These are phyloP conservation scores for Sphagnum tenellum DNA, from an alignment of 225 moss, liverwort and hornwort species.

Conservation along the genomic window DNA sequence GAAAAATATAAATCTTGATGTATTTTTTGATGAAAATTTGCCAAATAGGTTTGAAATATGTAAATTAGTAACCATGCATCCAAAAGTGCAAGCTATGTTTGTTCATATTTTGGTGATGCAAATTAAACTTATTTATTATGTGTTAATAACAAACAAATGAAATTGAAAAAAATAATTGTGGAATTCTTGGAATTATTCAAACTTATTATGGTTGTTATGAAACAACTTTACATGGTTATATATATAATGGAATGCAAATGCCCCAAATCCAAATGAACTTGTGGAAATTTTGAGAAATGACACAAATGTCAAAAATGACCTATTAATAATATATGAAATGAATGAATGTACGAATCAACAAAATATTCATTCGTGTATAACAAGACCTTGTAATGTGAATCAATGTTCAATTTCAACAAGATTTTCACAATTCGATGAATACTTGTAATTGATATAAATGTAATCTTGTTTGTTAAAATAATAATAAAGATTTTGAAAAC, in stretches of 20 bases:
- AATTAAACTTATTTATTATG: too few species aligned
- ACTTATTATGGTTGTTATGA: slow-evolving; percentile 2
- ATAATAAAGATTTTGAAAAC: slow-evolving; percentile 2
- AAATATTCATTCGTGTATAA: slow-evolving; percentile 1
- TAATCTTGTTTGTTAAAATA: neutral
- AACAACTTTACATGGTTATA: neutral
- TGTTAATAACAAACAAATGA: too few species aligned
- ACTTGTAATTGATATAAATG: neutral
- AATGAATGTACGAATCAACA: neutral
- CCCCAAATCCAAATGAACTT: slow-evolving; percentile 1
- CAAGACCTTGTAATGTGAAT: neutral
- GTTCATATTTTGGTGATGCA: too few species aligned
- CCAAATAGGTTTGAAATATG: too few species aligned
- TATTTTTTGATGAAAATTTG: too few species aligned
- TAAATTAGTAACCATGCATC: too few species aligned
- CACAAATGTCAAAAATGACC: neutral
- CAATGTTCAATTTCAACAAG: neutral
- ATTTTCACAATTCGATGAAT: neutral
- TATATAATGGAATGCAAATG: slow-evolving; percentile 3
- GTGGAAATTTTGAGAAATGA: neutral
- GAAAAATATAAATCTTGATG: too few species aligned
- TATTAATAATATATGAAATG: neutral
- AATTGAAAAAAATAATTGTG: too few species aligned
- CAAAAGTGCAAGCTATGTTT: too few species aligned
- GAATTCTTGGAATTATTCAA: too few species aligned